Conservation (phyloP, 805 yeast genomes). For the Saturnispora kantuleensis region DNA sequence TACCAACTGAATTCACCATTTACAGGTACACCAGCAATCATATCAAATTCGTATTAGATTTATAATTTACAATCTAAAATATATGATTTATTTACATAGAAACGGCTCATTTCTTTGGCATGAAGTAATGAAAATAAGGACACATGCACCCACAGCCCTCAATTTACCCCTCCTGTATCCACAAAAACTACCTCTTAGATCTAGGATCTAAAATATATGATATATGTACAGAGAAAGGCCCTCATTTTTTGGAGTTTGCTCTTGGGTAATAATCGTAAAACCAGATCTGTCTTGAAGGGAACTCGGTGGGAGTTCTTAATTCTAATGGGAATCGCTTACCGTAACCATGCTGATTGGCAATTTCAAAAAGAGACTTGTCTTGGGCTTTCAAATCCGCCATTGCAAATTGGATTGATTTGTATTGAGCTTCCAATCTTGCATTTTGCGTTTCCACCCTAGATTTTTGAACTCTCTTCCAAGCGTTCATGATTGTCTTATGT, state of each 20-base stretch:
- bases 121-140: too few relatives aligned
- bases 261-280: conserved; percentile 39
- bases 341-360: conserved; percentile 49
- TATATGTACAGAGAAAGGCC: background rate
- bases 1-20: too few relatives aligned
- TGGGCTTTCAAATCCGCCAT: conserved; percentile 53
- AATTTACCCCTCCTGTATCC: too few relatives aligned
- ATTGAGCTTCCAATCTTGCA: conserved; percentile 47
- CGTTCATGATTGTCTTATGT: conserved; percentile 71
- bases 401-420: conserved; percentile 55
- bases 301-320: conserved; percentile 79
- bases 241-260: conserved; percentile 11
- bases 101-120: too few relatives aligned
- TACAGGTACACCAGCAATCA: too few relatives aligned
- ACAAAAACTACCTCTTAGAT: too few relatives aligned
- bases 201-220: background rate
- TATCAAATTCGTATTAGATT: too few relatives aligned
- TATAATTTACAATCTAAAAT: too few relatives aligned
- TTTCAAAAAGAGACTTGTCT: conserved; percentile 46
- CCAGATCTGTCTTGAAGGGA: conserved; percentile 80
- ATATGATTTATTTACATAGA: too few relatives aligned
- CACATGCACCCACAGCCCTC: too few relatives aligned
- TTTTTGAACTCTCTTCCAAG: conserved; percentile 63
- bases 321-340: conserved; percentile 71
- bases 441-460: conserved; percentile 37